Evolutionary conservation across 495 filamentous ascomycete genomes (phyloP).

Genomic region (Xylona heveae): DNA sequence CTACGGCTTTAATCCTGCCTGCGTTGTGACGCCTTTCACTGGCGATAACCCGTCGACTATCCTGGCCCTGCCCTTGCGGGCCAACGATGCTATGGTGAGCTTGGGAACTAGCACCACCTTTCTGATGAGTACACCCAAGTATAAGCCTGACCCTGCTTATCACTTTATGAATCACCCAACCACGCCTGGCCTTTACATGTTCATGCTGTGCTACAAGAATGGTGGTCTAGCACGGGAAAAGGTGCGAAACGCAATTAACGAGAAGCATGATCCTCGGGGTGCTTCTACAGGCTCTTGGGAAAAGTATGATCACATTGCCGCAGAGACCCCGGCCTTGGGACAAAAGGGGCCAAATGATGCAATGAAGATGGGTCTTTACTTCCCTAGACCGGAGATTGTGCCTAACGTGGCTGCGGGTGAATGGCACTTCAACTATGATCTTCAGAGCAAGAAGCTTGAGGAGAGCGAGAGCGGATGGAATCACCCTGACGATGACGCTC

Average conservation of each 20-base stretch:
- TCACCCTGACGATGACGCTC: slow-evolving; percentile 43
- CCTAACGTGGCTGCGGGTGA: slow-evolving; percentile 67
- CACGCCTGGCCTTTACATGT: slow-evolving; percentile 36
- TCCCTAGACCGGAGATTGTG: slow-evolving; percentile 88
- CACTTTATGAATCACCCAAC: slow-evolving; percentile 26
- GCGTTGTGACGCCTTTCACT: slow-evolving; percentile 65
- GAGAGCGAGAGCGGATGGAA: slow-evolving; percentile 20
- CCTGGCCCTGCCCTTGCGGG: slow-evolving; percentile 64
- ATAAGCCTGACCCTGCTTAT: slow-evolving; percentile 63
- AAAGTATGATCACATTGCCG: slow-evolving; percentile 49
- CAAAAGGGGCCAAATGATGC: slow-evolving; percentile 9
- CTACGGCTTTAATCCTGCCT: slow-evolving; percentile 57
- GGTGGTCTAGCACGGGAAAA: slow-evolving; percentile 81
- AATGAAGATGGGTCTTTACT: slow-evolving; percentile 44
- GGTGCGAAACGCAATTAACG: slow-evolving; percentile 49
- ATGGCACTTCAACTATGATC: slow-evolving; percentile 57
- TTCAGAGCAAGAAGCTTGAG: slow-evolving; percentile 18
- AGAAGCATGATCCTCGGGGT: slow-evolving; percentile 15
- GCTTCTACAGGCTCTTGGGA: slow-evolving; percentile 38
- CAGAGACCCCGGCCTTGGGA: slow-evolving; percentile 30
- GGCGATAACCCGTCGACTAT: slow-evolving; percentile 96
- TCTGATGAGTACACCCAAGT: slow-evolving; percentile 82
- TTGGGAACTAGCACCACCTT: slow-evolving; percentile 93
- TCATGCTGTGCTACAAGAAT: slow-evolving; percentile 99
- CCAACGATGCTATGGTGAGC: slow-evolving; percentile 80